Evolutionary conservation across 2,329 filamentous ascomycete species (phyloP).

Genomic region (Fusarium beomiforme): DNA sequence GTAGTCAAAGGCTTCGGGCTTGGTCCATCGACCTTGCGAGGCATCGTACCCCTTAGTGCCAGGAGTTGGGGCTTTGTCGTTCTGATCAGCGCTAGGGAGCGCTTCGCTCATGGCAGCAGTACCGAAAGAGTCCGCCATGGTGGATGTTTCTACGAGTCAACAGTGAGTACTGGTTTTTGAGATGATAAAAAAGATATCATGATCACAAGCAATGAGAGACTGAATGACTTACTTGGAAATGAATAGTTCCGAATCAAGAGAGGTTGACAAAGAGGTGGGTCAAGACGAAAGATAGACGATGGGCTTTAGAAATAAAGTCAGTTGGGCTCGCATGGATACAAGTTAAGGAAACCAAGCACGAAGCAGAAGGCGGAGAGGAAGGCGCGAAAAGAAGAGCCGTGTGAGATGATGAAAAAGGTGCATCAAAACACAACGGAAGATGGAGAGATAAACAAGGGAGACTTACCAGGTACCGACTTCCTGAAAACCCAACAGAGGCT

Average conservation of each 20-base stretch:
- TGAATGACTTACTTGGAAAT: background rate
- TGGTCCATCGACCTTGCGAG: constrained; percentile 56
- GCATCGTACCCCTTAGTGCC: constrained; percentile 48
- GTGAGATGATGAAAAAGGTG: background rate
- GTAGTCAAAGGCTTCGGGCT: constrained; percentile 61
- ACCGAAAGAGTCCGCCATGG: constrained; percentile 27
- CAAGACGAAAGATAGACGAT: background rate
- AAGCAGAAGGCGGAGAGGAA: background rate
- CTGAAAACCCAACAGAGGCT: constrained; percentile 1
- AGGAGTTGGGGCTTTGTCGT: background rate
- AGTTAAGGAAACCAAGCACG: background rate
- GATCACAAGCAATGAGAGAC: background rate
- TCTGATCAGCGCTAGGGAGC: background rate
- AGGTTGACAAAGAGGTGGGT: background rate
- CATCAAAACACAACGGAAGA: background rate
- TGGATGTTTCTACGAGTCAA: background rate
- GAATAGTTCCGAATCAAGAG: background rate
- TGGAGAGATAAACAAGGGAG: background rate
- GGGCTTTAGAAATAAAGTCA: background rate
- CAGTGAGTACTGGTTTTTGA: background rate
- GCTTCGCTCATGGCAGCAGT: constrained; percentile 8
- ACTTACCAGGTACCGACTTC: constrained; percentile 14
- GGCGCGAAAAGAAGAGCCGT: background rate
- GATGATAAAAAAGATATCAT: background rate
- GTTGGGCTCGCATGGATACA: background rate